Conservation (phyloP, 306 rosid genomes). For the Cercis canadensis region DNA sequence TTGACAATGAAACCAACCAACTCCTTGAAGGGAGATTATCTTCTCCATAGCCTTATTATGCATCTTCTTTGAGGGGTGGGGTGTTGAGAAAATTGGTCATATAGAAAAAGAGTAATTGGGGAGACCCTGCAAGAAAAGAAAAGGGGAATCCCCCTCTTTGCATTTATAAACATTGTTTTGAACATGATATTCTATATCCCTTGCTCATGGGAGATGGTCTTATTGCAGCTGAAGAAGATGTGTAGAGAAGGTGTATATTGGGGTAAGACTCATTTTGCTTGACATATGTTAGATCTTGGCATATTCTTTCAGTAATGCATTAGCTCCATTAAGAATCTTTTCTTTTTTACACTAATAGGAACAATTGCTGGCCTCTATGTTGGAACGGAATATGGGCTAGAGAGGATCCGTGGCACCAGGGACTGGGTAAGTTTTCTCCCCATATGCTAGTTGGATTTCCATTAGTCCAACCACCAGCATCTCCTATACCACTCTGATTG, state of each 20-base stretch:
- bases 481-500: slow-evolving; percentile 3
- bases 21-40: not conserved
- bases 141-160: not conserved
- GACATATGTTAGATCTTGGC: slow-evolving; percentile 4
- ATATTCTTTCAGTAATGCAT: not conserved
- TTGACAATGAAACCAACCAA: too few species aligned
- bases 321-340: slow-evolving; percentile 11
- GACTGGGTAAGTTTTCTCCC: slow-evolving; percentile 76
- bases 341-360: slow-evolving; percentile 49
- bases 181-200: slow-evolving; percentile 11
- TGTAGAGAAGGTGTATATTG: slow-evolving; percentile 96
- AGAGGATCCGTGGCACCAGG: slow-evolving; percentile 75
- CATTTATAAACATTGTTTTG: not conserved
- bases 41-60: not conserved
- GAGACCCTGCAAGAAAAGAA: not conserved
- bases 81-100: not conserved
- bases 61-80: slow-evolving; percentile 14
- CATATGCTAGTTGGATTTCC: slow-evolving; percentile 22
- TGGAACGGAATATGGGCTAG: slow-evolving; percentile 81
- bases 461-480: slow-evolving; percentile 2
- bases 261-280: slow-evolving; percentile 64
- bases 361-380: slow-evolving; percentile 79
- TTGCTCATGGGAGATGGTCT: slow-evolving; percentile 38
- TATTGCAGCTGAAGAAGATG: slow-evolving; percentile 95
- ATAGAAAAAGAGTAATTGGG: not conserved